Evolutionary conservation across 2,329 filamentous ascomycete species (phyloP), one percentile per base, ranked within the genome.

Genomic region (Epichloe gansuensis): DNA sequence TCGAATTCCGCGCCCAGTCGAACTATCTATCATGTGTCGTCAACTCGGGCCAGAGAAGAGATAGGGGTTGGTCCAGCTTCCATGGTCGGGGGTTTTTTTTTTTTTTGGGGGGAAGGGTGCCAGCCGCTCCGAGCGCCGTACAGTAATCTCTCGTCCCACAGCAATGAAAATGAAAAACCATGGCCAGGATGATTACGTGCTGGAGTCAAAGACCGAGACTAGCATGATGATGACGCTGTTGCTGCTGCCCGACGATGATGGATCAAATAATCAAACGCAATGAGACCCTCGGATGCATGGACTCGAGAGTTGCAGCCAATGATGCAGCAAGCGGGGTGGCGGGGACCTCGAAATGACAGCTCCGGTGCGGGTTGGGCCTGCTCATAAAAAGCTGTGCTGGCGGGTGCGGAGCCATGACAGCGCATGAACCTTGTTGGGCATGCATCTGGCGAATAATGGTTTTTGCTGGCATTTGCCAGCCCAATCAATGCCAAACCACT

Each of bases 211-310:
- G 23, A 11, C 23, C 15, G 28, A 35, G 5, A 15, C 17, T 46
- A n/a, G 28, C 4, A 35, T 15, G 15, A 46, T 35, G 45, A 41
- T 34, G 37, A 44, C 48, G 38, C 35, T n/a, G 35, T 37, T 52
- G 50, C 23, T 52, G 58, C 59, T 59, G 63, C 63, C 63, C 61
- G 62, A 65, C 60, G 50, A 52, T 49, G 58, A 35, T n/a, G 37
- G 48, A 37, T 23, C n/a, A 23, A 11, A 21, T 21, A 21, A 42
- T 7, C 23, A 37, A 34, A 39, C 17, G 23, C 43, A 51, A 51
- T 51, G 43, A 51, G 43, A 49, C 46, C 41, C 41, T 50, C n/a
- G 25, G 46, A 42, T 49, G 54, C 54, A 55, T 52, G 50, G 21
- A 53, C 41, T 23, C 13, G 38, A 46, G 12, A 15, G 44, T 52